These are phyloP conservation scores for Polychytrium aggregatum DNA, from an alignment of 192 early-diverging fungal species.

Conservation along the genomic window DNA sequence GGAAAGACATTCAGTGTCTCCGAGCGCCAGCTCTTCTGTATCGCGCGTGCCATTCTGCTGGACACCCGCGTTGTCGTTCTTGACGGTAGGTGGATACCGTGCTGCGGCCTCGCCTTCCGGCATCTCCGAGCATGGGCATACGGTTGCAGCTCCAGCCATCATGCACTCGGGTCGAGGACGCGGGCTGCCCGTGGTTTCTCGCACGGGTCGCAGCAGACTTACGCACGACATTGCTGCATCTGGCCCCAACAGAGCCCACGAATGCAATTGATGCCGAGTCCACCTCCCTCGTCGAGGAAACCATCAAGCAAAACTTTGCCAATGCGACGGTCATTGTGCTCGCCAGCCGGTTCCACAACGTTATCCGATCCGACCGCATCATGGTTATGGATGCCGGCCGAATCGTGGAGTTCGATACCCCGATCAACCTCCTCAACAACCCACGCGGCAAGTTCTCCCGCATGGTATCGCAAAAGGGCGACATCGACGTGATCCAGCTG, in stretches of 20 bases:
- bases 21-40: slow-evolving; percentile 34
- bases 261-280: slow-evolving; percentile 22
- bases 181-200: background rate
- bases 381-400: slow-evolving; percentile 66
- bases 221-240: slow-evolving; percentile 2
- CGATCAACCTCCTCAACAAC: slow-evolving; percentile 49
- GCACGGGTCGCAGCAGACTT: background rate
- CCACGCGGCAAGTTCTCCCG: slow-evolving; percentile 16
- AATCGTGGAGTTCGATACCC: slow-evolving; percentile 74
- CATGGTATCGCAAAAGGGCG: slow-evolving; percentile 16
- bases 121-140: too few species aligned
- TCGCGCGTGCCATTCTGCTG: slow-evolving; percentile 31
- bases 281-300: slow-evolving; percentile 20
- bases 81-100: slow-evolving; percentile 20
- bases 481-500: slow-evolving; percentile 13
- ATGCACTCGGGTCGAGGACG: background rate
- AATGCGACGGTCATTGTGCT: slow-evolving; percentile 21
- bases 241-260: slow-evolving; percentile 21
- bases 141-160: background rate
- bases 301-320: slow-evolving; percentile 23
- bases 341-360: slow-evolving; percentile 18
- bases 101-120: too few species aligned
- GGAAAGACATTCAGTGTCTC: slow-evolving; percentile 20
- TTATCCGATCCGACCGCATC: slow-evolving; percentile 46
- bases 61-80: slow-evolving; percentile 25